Evolutionary conservation across 108 stramenopile genomes (phyloP), one percentile per base, ranked within the genome.

Genomic region (Cyclotella distinguenda): DNA sequence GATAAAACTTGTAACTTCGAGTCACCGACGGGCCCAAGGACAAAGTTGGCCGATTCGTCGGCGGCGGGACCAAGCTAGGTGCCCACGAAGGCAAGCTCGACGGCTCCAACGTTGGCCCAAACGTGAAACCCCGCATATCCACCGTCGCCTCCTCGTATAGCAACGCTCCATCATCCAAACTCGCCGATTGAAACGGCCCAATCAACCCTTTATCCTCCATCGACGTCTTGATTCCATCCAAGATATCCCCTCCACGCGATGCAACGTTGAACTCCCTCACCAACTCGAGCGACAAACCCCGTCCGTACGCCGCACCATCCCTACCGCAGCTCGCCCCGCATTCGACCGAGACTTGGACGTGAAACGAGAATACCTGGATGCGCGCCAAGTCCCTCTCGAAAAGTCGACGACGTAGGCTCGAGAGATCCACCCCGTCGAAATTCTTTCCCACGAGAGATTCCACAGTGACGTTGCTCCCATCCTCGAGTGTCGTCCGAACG

Each of bases 401-500:
- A n/a, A n/a, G n/a, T n/a, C n/a, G n/a, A n/a, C 21, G 6, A 11
- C 40, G 19, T 25, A 65, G 28, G 4, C 50, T 18, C 3, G 33
- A 21, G 11, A 65, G 5, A 42, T 65, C 50, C 26, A 53, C 23
- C 6, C 64, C 64, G 42, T 65, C 64, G 30, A 65, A 65, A 12
- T 51, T 52, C 25, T 42, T 65, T 1, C 33, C 48, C 6, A 26
- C 21, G 10, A n/a, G 4, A 19, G 25, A 27, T 3, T 53, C 51
- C 15, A 42, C 50, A 10, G 16, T 12, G 12, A 15, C 9, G 18
- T 51, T 22, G 15, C 33, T 6, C 11, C 8, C n/a, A n/a, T n/a
- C 26, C n/a, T 52, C 35, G 8, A 65, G 32, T 11, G 45, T 16
- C 6, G 3, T 3, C n/a, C 38, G 12, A 9, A 65, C 19, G 35